Conservation (phyloP, 106 monocot species). For the Apostasia shenzhenica region DNA sequence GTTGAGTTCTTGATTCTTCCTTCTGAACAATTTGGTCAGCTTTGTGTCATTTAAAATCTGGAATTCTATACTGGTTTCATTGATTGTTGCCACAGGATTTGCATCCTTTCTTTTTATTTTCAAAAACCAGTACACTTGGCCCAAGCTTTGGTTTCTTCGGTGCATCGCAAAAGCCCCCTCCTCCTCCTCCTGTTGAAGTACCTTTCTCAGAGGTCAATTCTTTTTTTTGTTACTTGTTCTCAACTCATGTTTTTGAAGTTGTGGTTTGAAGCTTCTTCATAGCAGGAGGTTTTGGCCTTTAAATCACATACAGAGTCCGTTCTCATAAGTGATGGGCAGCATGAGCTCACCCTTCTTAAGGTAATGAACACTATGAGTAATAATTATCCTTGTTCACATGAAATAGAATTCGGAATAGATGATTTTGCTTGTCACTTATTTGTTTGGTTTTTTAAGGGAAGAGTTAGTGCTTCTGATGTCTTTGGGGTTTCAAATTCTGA, state of each 20-base stretch:
- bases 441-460: constrained; percentile 44
- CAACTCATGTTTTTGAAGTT: not conserved
- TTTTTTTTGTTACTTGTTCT: not conserved
- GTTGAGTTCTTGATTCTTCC: not conserved
- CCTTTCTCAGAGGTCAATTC: constrained; percentile 34
- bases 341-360: constrained; percentile 61
- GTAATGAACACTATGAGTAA: constrained; percentile 17
- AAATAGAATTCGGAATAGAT: not conserved
- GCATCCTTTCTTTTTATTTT: constrained; percentile 32
- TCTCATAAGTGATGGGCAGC: constrained; percentile 33
- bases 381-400: not conserved
- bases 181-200: constrained; percentile 73
- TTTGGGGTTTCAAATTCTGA: constrained; percentile 85
- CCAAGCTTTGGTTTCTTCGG: constrained; percentile 29
- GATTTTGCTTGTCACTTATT: not conserved
- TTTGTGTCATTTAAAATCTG: not conserved
- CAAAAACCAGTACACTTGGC: constrained; percentile 5
- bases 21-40: not conserved
- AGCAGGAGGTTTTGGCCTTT: not conserved
- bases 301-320: constrained; percentile 42
- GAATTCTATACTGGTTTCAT: not conserved
- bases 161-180: constrained; percentile 19
- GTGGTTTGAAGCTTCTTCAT: not conserved
- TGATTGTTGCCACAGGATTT: constrained; percentile 15
- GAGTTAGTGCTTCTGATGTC: constrained; percentile 82